Conservation (phyloP, 495 filamentous ascomycete species). For the Podospora pseudocomata region DNA sequence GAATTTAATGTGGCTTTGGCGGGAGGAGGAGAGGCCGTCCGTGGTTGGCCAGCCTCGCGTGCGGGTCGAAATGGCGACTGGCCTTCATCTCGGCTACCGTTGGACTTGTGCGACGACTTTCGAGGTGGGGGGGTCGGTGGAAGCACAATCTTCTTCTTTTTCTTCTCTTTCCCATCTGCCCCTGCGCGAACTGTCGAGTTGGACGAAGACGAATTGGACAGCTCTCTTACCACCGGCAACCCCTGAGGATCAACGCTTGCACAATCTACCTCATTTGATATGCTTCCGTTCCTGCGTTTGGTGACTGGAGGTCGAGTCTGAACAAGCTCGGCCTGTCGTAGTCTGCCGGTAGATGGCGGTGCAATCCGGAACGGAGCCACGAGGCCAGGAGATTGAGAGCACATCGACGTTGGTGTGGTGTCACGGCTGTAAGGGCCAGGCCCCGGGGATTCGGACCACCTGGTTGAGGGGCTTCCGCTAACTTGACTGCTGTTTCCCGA, state of each 20-base stretch:
- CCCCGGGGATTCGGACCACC: conserved; percentile 88
- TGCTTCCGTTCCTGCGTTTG: conserved; percentile 54
- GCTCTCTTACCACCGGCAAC: conserved; percentile 63
- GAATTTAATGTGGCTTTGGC: conserved; percentile 30
- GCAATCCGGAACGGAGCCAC: conserved; percentile 56
- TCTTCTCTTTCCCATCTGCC: conserved; percentile 44
- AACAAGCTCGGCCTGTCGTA: conserved; percentile 56
- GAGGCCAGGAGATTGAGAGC: conserved; percentile 88
- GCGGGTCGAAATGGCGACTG: conserved; percentile 31
- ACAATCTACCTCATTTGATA: conserved; percentile 48
- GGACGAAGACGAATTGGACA: conserved; percentile 56
- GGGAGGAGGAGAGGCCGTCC: conserved; percentile 33
- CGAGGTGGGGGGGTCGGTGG: conserved; percentile 61
- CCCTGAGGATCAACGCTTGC: conserved; percentile 50
- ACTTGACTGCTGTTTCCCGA: conserved; percentile 51
- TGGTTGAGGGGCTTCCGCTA: conserved; percentile 84
- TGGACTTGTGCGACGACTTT: conserved; percentile 59
- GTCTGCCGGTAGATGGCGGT: conserved; percentile 43
- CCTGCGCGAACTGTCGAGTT: conserved; percentile 51
- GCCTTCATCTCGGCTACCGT: conserved; percentile 36
- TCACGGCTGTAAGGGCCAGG: conserved; percentile 75
- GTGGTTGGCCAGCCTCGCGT: conserved; percentile 29
- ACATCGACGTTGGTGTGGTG: conserved; percentile 92
- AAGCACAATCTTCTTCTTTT: conserved; percentile 47
- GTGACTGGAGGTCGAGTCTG: conserved; percentile 67